Evolutionary conservation across 768 basidiomycete species (phyloP).

Genomic region (Leccinum subtestaceum): DNA sequence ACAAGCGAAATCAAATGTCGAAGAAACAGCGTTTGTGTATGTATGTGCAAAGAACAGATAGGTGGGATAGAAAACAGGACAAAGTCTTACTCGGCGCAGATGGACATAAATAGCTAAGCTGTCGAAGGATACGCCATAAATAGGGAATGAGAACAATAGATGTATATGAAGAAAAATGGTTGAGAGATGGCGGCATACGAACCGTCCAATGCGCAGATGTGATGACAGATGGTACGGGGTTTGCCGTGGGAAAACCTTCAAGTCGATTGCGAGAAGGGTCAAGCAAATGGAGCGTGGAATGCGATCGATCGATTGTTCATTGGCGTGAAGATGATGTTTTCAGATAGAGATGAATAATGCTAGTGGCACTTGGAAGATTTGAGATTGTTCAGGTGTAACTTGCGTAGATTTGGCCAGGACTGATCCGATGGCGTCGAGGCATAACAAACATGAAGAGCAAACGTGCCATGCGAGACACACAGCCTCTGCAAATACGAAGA

Average conservation of each 20-base stretch:
- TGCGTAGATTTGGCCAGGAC: conserved; percentile 13
- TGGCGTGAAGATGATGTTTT: conserved; percentile 19
- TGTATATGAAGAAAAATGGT: conserved; percentile 13
- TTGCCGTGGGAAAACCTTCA: conserved; percentile 11
- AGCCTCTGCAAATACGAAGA: conserved; percentile 10
- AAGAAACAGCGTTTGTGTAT: too few relatives aligned
- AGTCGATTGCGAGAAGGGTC: conserved; percentile 21
- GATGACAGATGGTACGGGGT: conserved; percentile 25
- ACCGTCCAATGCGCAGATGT: conserved; percentile 31
- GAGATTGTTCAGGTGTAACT: conserved; percentile 7
- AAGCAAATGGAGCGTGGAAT: conserved; percentile 33
- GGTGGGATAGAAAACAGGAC: neutral
- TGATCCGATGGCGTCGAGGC: conserved; percentile 13
- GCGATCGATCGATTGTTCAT: conserved; percentile 23
- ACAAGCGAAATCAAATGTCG: conserved; percentile 1
- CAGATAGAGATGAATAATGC: conserved; percentile 21
- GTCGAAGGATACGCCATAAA: conserved; percentile 34
- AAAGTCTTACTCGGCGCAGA: conserved; percentile 24
- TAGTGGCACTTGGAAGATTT: conserved; percentile 14
- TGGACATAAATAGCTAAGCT: conserved; percentile 29
- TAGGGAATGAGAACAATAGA: conserved; percentile 15
- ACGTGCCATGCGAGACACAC: conserved; percentile 14
- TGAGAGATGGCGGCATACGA: conserved; percentile 21
- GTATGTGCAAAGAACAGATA: neutral
- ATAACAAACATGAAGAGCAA: conserved; percentile 16